A percentile compares a stretch with the other conserved stretches of the same genome.
phyloP scores from a whole-genome alignment of 1,139 yeast genomes.

The Geotrichum aggregatum region DNA sequence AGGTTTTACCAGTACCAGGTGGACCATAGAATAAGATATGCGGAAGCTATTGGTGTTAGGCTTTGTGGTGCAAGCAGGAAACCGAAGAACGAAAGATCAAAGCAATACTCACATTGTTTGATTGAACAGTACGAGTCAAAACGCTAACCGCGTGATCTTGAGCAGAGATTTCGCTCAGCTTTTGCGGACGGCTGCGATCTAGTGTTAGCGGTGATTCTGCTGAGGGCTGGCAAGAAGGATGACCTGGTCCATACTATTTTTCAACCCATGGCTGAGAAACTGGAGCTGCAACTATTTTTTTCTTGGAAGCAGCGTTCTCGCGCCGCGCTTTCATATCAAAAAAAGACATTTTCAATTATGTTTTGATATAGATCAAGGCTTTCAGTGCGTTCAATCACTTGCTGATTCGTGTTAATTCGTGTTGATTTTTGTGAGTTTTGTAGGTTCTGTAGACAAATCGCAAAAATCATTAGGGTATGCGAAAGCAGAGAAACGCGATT shows the following conservation, averaged over 20 bases:
- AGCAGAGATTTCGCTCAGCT: constrained; percentile 79
- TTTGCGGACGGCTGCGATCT: constrained; percentile 62
- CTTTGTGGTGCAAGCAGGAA: not conserved
- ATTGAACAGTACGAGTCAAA: constrained; percentile 69
- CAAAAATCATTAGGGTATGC: constrained; percentile 3
- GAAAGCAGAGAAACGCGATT: too few species aligned
- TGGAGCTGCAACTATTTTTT: constrained; percentile 2
- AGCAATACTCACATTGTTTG: constrained; percentile 52
- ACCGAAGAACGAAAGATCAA: not conserved
- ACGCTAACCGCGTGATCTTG: constrained; percentile 88
- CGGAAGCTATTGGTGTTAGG: constrained; percentile 42
- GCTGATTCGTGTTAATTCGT: too few species aligned
- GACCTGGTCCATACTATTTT: constrained; percentile 48
- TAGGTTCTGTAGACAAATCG: not conserved
- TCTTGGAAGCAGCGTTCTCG: constrained; percentile 14
- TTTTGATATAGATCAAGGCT: too few species aligned
- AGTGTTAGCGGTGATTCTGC: constrained; percentile 4
- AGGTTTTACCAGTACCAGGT: constrained; percentile 96
- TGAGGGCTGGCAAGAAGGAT: too few species aligned
- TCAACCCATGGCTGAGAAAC: constrained; percentile 61
- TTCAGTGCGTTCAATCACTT: too few species aligned
- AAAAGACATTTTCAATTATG: constrained; percentile 23
- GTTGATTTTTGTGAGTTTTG: too few species aligned
- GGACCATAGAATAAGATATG: constrained; percentile 97
- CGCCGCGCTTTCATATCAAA: constrained; percentile 21